Percentiles rank a stretch among this genome's conserved stretches.
Evolutionary conservation across 306 rosid genomes (phyloP).

Genomic region (Vachellia collinsii): DNA sequence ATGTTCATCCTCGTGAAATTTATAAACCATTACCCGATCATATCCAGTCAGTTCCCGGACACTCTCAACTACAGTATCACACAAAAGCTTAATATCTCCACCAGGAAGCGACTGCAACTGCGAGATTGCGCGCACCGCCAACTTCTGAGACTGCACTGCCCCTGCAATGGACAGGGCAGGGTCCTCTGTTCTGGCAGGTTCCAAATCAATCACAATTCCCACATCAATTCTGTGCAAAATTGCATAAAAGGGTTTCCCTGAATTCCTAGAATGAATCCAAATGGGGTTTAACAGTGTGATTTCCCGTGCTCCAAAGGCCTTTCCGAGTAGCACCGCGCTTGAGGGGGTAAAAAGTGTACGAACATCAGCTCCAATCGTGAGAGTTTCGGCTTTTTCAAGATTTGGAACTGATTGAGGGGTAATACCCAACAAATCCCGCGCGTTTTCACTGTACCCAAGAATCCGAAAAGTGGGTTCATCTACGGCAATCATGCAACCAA

Average conservation of each 20-base stretch:
- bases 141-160: constrained; percentile 94
- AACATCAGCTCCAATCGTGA: constrained; percentile 65
- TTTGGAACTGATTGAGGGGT: constrained; percentile 77
- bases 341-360: constrained; percentile 66
- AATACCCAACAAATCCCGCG: constrained; percentile 77
- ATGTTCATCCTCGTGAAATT: constrained; percentile 97
- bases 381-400: constrained; percentile 46
- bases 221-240: constrained; percentile 88
- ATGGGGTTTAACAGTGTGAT: constrained; percentile 83
- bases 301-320: constrained; percentile 83
- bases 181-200: constrained; percentile 83
- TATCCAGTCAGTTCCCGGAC: constrained; percentile 84
- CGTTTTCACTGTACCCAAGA: constrained; percentile 76
- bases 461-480: constrained; percentile 62
- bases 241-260: constrained; percentile 91
- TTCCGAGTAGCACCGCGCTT: constrained; percentile 58
- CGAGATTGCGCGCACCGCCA: constrained; percentile 90
- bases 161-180: constrained; percentile 98
- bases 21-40: constrained; percentile 96
- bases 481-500: constrained; percentile 80
- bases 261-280: constrained; percentile 81
- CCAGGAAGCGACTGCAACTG: constrained; percentile 86
- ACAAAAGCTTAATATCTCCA: constrained; percentile 74
- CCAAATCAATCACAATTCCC: constrained; percentile 90
- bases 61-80: constrained; percentile 82